Conservation (phyloP, 495 filamentous ascomycete species). For the Monascus purpureus region DNA sequence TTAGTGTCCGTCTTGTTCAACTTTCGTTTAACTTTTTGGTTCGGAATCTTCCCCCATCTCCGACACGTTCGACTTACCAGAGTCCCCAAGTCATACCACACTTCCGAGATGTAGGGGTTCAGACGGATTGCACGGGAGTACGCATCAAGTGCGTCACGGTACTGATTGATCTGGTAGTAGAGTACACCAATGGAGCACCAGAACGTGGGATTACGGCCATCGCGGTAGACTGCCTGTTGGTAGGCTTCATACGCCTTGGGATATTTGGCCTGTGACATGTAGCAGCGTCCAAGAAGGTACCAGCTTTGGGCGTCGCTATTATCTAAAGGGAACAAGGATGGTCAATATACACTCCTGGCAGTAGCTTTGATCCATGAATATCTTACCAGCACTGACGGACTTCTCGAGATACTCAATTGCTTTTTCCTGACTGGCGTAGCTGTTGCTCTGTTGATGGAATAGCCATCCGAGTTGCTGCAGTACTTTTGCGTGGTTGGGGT, state of each 20-base stretch:
- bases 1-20: constrained; percentile 4
- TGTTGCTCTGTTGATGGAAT: constrained; percentile 86
- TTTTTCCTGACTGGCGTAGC: constrained; percentile 80
- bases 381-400: constrained; percentile 85
- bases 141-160: constrained; percentile 93
- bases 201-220: constrained; percentile 96
- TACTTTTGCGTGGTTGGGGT: constrained; percentile 95
- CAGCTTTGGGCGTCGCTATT: constrained; percentile 93
- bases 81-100: constrained; percentile 98
- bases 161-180: constrained; percentile 99
- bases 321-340: constrained; percentile 37
- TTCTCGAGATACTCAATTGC: constrained; percentile 97
- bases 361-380: no score
- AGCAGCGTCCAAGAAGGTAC: constrained; percentile 95
- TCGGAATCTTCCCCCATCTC: no score
- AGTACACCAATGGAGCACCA: constrained; percentile 99
- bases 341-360: no score
- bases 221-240: constrained; percentile 96
- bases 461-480: constrained; percentile 97
- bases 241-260: constrained; percentile 99
- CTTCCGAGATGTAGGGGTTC: constrained; percentile 97
- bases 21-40: not conserved
- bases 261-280: constrained; percentile 99
- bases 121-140: constrained; percentile 96
- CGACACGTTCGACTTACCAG: constrained; percentile 47